phyloP scores from a whole-genome alignment of 73 alveolate species.

The Paramecium biaurelia region DNA sequence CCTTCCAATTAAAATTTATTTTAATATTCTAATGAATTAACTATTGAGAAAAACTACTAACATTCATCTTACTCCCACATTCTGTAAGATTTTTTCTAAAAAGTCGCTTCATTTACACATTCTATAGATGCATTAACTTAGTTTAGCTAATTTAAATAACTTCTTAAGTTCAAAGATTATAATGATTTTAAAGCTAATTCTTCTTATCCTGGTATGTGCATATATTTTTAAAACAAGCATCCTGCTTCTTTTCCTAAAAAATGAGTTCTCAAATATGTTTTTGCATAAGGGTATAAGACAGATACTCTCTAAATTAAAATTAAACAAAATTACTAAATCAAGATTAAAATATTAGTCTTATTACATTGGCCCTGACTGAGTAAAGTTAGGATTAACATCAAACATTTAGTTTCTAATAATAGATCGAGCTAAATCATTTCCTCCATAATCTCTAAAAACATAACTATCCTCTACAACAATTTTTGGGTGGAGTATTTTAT shows the following conservation, averaged over 20 bases:
- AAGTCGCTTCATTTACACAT: constrained; percentile 13
- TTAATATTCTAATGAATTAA: background rate
- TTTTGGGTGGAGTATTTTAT: background rate
- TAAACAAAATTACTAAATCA: background rate
- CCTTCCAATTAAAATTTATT: background rate
- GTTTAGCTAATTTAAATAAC: background rate
- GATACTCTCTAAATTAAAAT: background rate
- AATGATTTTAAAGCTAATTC: constrained; percentile 23
- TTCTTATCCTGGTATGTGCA: constrained; percentile 37
- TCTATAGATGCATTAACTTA: background rate
- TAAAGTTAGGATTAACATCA: background rate
- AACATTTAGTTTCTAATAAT: background rate
- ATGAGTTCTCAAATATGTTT: constrained; percentile 28
- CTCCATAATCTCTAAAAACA: constrained; percentile 43
- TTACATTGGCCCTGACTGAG: background rate
- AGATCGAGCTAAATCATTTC: constrained; percentile 20
- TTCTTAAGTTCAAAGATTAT: background rate
- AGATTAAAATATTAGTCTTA: background rate
- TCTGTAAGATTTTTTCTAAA: background rate
- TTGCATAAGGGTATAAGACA: constrained; percentile 15
- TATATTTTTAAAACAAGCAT: constrained; percentile 14
- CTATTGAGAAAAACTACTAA: background rate
- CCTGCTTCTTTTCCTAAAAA: constrained; percentile 44
- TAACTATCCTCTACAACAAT: background rate
- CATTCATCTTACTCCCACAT: constrained; percentile 2